Base-by-base conservation (phyloP, 345 rosid species). In the Eucalyptus urophylla region DNA sequence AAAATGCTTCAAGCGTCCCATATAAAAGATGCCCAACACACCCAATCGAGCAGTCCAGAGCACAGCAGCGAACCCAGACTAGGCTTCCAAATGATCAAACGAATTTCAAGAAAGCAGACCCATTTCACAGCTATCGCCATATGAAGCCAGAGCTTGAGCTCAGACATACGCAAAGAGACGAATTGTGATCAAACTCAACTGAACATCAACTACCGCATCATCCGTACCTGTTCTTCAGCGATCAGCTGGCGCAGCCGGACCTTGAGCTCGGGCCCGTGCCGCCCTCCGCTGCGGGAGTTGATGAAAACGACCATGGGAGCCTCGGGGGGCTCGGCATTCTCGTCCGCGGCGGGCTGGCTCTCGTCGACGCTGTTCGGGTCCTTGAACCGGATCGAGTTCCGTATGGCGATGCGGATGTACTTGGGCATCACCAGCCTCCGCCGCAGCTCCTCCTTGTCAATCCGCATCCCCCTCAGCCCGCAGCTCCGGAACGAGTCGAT, bases 261-360 rank as follows among this genome's bases (percentile, higher is more conserved):
- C 89, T 94, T 96, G 47, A 98, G 96, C 54, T 94, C 91, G 3
- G 96, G 95, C 8, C 99, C 99, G 50, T 95, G 93, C 24, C 99
- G 95, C 49, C 99, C 99, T 37, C 99, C 99, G 89, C 99, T 96
- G 50, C 90, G 93, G 49, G 97, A 92, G 86, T 97, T 98, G 87
- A 98, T 93, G 50, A 98, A 97, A 29, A 98, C 97, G 14, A 96
- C 94, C 89, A 98, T 43, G 33, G 99, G 99, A 8, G 95, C 92
- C 45, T 96, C 97, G 16, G 98, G 97, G 4, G 56, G 43, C 69
- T 89, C 89, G n/a, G 50, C 62, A 27, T 49, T 90, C 31, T 51
- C 91, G 33, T 49, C 45, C 49, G 81, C 89, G 5, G 81, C 89
- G 4, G 49, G 86, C n/a, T 25, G 76, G 11, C 45, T 49, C 14